Evolutionary conservation across 225 moss, liverwort and hornwort genomes (phyloP).

Genomic region (Straminergon stramineum): DNA sequence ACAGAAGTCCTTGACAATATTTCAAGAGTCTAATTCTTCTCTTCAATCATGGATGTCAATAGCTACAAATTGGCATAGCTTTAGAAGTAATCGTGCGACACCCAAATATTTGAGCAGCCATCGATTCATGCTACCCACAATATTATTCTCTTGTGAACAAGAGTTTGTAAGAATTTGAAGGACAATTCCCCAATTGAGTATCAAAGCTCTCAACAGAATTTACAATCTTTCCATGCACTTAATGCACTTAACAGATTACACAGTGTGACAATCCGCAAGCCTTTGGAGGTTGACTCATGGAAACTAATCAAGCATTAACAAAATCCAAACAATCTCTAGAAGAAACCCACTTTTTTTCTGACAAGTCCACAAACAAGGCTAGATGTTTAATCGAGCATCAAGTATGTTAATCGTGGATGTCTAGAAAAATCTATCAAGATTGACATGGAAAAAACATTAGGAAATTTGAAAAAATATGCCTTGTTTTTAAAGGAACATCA

Average conservation of each 20-base stretch:
- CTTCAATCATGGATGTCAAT: neutral
- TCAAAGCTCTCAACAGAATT: neutral
- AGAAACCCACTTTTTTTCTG: too few species aligned
- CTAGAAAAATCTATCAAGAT: too few species aligned
- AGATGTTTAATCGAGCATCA: too few species aligned
- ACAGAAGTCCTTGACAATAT: neutral
- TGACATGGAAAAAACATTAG: too few species aligned
- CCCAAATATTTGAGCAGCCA: neutral
- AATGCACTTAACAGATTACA: neutral
- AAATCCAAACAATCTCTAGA: neutral
- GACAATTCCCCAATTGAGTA: too few species aligned
- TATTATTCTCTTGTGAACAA: neutral
- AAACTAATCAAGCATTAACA: neutral
- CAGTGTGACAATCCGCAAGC: neutral
- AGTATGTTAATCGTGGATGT: too few species aligned
- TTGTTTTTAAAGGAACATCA: too few species aligned
- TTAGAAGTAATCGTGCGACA: neutral
- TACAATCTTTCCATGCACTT: neutral
- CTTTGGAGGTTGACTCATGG: neutral
- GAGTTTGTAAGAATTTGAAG: too few species aligned
- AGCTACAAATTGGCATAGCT: neutral
- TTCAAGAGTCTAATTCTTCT: neutral
- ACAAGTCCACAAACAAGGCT: too few species aligned
- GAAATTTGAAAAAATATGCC: too few species aligned
- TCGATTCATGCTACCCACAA: too few species aligned